Percentiles rank a stretch among this genome's conserved stretches.
phyloP scores from a whole-genome alignment of 2,329 filamentous ascomycete genomes.

The Alternaria consortialis region DNA sequence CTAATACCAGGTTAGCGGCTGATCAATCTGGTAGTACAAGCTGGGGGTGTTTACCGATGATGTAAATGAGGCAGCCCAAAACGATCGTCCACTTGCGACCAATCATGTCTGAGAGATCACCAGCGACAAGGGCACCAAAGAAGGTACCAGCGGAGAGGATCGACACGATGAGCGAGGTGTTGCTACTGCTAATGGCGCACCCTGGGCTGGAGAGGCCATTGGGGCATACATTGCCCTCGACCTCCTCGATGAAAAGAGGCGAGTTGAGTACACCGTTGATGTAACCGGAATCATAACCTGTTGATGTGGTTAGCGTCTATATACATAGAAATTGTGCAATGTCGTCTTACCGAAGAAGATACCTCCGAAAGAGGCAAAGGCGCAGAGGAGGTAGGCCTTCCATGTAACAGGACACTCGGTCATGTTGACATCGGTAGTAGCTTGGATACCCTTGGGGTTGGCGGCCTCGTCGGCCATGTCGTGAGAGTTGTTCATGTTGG shows the following conservation, averaged over 20 bases:
- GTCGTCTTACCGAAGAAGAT: constrained; percentile 68
- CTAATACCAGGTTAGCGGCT: constrained; percentile 50
- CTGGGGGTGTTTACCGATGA: constrained; percentile 34
- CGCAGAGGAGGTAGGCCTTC: constrained; percentile 57
- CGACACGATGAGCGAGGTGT: constrained; percentile 78
- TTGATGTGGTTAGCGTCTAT: not conserved
- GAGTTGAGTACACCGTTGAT: constrained; percentile 70
- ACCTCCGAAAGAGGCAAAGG: constrained; percentile 59
- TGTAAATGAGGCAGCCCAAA: constrained; percentile 46
- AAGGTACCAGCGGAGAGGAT: constrained; percentile 85
- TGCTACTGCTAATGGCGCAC: constrained; percentile 7
- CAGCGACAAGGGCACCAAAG: constrained; percentile 75
- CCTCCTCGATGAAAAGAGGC: constrained; percentile 48
- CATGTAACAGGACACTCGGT: constrained; percentile 58
- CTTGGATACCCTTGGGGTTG: constrained; percentile 6
- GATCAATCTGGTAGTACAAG: constrained; percentile 10
- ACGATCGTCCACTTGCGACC: constrained; percentile 72
- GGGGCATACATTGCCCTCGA: constrained; percentile 48
- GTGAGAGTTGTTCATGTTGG: not conserved
- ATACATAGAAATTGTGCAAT: not conserved
- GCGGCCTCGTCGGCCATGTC: constrained; percentile 5
- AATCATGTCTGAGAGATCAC: constrained; percentile 70
- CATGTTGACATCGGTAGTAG: constrained; percentile 6
- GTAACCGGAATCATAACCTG: constrained; percentile 78
- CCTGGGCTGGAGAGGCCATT: not conserved